phyloP scores from a whole-genome alignment of 257 asterid species.

The Nemophila menziesii region DNA sequence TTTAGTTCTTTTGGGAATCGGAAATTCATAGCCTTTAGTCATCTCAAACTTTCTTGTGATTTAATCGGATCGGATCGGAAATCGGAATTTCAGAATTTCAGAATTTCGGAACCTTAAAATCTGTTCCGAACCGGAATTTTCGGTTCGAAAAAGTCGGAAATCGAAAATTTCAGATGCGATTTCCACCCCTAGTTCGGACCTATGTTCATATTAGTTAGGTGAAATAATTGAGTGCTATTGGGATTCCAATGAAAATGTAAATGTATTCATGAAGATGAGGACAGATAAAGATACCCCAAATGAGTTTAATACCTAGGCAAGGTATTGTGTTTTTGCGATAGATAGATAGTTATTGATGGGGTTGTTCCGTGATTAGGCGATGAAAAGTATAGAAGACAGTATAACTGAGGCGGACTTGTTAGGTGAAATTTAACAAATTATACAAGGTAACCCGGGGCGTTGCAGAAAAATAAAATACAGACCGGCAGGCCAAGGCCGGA shows the following conservation, averaged over 20 bases:
- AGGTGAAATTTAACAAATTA: slow-evolving; percentile 68
- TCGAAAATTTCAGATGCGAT: no score
- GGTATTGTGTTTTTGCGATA: slow-evolving; percentile 26
- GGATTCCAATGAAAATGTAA: slow-evolving; percentile 47
- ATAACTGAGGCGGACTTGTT: slow-evolving; percentile 74
- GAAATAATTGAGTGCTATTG: slow-evolving; percentile 88
- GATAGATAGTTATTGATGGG: neutral
- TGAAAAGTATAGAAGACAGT: slow-evolving; percentile 85
- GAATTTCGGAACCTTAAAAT: no score
- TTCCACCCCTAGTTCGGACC: no score
- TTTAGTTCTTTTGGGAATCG: no score
- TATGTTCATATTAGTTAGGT: slow-evolving; percentile 49
- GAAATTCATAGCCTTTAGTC: no score
- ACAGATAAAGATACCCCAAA: slow-evolving; percentile 84
- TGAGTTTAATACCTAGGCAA: slow-evolving; percentile 80
- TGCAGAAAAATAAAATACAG: slow-evolving; percentile 70
- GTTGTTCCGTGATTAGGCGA: slow-evolving; percentile 32
- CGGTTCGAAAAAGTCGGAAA: no score
- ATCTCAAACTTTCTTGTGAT: no score
- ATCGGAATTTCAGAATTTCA: no score
- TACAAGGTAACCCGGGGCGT: no score
- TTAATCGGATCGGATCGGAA: no score
- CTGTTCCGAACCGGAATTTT: no score
- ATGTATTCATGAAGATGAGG: slow-evolving; percentile 87
- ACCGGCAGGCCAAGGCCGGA: slow-evolving; percentile 70